Percentiles rank a stretch among this genome's conserved stretches.
These are phyloP conservation scores for Macadamia integrifolia DNA, from an alignment of 164 flowering plant species.

Conservation along the genomic window DNA sequence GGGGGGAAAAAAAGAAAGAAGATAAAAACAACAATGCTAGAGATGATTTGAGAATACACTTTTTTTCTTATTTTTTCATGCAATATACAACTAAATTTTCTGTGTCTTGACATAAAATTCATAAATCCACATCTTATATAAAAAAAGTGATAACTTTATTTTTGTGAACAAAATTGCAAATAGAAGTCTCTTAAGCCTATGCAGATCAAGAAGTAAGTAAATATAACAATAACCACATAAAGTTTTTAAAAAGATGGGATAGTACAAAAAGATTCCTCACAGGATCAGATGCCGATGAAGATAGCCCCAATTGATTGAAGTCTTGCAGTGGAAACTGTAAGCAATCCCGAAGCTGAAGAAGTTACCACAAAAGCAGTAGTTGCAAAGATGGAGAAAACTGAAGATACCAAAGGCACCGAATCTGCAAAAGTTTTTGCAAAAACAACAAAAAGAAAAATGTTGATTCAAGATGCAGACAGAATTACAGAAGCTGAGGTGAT, in stretches of 20 bases:
- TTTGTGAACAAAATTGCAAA: neutral
- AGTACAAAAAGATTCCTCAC: conserved; percentile 80
- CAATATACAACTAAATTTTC: neutral
- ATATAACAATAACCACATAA: neutral
- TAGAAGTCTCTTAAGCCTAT: neutral
- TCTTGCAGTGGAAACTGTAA: conserved; percentile 70
- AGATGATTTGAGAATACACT: neutral
- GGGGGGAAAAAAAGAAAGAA: neutral
- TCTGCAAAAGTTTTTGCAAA: conserved; percentile 39
- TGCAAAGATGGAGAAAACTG: conserved; percentile 33
- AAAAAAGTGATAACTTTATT: neutral
- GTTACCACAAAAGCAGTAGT: conserved; percentile 56
- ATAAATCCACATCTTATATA: neutral
- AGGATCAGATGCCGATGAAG: conserved; percentile 50
- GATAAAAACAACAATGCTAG: neutral
- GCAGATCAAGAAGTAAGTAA: neutral
- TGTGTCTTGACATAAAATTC: neutral
- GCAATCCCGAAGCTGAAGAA: conserved; percentile 51
- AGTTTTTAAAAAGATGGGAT: conserved; percentile 5
- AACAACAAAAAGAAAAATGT: too few relatives aligned
- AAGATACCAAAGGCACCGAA: conserved; percentile 56
- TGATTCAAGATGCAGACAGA: neutral
- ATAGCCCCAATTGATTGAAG: conserved; percentile 53
- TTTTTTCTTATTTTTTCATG: neutral
- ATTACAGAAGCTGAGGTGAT: neutral